phyloP scores from a whole-genome alignment of 73 alveolate species.

The Paramecium bursaria region DNA sequence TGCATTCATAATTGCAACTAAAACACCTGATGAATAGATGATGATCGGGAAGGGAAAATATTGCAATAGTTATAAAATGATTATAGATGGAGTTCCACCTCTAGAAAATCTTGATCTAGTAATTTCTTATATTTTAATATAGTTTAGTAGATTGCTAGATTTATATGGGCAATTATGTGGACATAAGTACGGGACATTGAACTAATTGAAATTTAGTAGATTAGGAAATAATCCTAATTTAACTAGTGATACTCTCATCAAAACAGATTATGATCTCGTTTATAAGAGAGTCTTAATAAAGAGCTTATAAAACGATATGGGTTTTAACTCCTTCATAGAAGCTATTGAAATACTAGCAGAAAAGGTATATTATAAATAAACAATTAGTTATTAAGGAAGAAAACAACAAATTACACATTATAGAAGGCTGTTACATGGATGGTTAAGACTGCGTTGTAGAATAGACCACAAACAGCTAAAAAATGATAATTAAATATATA shows the following conservation, averaged over 20 bases:
- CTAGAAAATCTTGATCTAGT: conserved; percentile 63
- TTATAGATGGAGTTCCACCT: conserved; percentile 57
- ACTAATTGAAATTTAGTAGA: conserved; percentile 65
- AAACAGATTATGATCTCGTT: conserved; percentile 72
- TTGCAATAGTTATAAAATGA: conserved; percentile 58
- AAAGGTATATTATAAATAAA: conserved; percentile 7
- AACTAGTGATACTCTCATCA: conserved; percentile 40
- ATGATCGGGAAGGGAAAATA: conserved; percentile 61
- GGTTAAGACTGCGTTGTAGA: conserved; percentile 15
- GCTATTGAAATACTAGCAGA: conserved; percentile 69
- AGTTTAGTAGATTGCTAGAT: conserved; percentile 33
- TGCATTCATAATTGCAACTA: conserved; percentile 72
- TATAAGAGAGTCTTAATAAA: conserved; percentile 56
- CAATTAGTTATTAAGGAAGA: conserved; percentile 5
- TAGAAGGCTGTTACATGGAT: conserved; percentile 40
- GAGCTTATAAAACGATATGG: conserved; percentile 23
- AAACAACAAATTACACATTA: conserved; percentile 28
- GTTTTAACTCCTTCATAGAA: conserved; percentile 47
- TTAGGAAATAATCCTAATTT: conserved; percentile 9
- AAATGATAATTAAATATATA: background rate
- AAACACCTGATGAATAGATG: conserved; percentile 59
- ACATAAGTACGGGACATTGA: conserved; percentile 57
- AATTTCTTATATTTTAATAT: background rate
- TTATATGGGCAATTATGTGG: conserved; percentile 69
- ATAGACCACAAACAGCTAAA: conserved; percentile 56